phyloP scores from a whole-genome alignment of 768 basidiomycete species.

The Rhizopogon rudus region DNA sequence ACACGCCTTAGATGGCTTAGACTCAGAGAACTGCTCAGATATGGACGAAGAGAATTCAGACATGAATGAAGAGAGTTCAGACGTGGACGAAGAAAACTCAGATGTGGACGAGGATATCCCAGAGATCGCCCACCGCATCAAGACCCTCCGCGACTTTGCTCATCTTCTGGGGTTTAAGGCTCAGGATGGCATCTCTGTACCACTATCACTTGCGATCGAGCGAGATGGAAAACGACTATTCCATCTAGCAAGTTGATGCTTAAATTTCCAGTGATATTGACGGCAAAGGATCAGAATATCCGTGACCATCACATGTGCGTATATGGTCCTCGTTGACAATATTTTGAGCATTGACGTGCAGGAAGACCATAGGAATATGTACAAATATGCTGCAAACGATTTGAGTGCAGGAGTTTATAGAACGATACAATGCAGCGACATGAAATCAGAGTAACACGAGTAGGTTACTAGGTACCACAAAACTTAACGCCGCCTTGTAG shows the following conservation, averaged over 20 bases:
- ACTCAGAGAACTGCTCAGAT: too few species aligned
- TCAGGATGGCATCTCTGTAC: slow-evolving; percentile 4
- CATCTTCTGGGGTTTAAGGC: slow-evolving; percentile 9
- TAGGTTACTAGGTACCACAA: too few species aligned
- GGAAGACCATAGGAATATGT: neutral
- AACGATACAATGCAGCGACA: too few species aligned
- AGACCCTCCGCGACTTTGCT: slow-evolving; percentile 11
- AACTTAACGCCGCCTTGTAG: too few species aligned
- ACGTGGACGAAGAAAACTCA: too few species aligned
- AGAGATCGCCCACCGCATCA: slow-evolving; percentile 3
- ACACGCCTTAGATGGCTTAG: slow-evolving; percentile 8
- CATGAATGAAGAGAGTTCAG: too few species aligned
- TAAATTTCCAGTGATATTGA: slow-evolving; percentile 19
- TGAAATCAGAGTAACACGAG: too few species aligned
- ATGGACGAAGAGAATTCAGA: too few species aligned
- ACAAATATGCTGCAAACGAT: too few species aligned
- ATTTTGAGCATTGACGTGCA: neutral
- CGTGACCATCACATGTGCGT: neutral
- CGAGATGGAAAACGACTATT: slow-evolving; percentile 18
- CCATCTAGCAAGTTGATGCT: slow-evolving; percentile 13
- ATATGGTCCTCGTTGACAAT: neutral
- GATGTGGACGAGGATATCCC: neutral
- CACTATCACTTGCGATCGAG: slow-evolving; percentile 15
- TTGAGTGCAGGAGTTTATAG: too few species aligned
- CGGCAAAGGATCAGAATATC: neutral